These are phyloP conservation scores for Purpureocillium lavendulum DNA, from an alignment of 2,329 filamentous ascomycete species.

Conservation along the genomic window DNA sequence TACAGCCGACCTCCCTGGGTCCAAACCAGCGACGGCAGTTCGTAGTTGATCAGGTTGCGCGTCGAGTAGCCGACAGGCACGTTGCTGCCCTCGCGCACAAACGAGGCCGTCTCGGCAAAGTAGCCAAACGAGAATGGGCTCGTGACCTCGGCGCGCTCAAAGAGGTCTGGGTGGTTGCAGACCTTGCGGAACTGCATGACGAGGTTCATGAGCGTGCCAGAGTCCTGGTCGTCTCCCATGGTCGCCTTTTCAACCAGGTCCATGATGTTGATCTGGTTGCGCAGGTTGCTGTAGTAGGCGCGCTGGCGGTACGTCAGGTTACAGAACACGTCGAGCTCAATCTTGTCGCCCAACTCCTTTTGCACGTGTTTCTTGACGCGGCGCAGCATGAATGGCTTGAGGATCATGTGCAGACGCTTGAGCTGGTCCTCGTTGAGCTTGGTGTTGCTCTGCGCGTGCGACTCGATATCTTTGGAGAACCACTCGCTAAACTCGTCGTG, in stretches of 20 bases:
- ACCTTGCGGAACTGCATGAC: slow-evolving; percentile 99
- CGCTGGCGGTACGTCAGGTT: slow-evolving; percentile 94
- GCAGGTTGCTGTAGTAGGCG: slow-evolving; percentile 83
- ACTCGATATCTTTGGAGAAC: slow-evolving; percentile 96
- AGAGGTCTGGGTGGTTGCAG: slow-evolving; percentile 95
- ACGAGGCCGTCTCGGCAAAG: slow-evolving; percentile 93
- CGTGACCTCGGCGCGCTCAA: slow-evolving; percentile 85
- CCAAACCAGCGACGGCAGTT: slow-evolving; percentile 74
- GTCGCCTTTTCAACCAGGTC: slow-evolving; percentile 97
- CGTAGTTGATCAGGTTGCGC: slow-evolving; percentile 76
- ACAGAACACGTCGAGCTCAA: slow-evolving; percentile 92
- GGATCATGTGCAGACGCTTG: slow-evolving; percentile 93
- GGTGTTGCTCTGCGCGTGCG: slow-evolving; percentile 97
- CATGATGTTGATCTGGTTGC: slow-evolving; percentile 97
- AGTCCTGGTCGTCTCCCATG: slow-evolving; percentile 88
- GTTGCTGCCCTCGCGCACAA: slow-evolving; percentile 77
- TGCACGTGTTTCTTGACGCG: slow-evolving; percentile 99
- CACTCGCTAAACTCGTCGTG: slow-evolving; percentile 90
- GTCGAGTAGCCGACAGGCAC: slow-evolving; percentile 82
- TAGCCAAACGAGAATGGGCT: slow-evolving; percentile 78
- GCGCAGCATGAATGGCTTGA: slow-evolving; percentile 98
- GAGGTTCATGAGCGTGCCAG: slow-evolving; percentile 94
- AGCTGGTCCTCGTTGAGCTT: slow-evolving; percentile 98
- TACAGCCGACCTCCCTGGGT: slow-evolving; percentile 70
- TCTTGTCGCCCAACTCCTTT: slow-evolving; percentile 98